These are phyloP conservation scores for Fusarium chlamydosporum DNA, from an alignment of 2,329 filamentous ascomycete species.

Conservation along the genomic window DNA sequence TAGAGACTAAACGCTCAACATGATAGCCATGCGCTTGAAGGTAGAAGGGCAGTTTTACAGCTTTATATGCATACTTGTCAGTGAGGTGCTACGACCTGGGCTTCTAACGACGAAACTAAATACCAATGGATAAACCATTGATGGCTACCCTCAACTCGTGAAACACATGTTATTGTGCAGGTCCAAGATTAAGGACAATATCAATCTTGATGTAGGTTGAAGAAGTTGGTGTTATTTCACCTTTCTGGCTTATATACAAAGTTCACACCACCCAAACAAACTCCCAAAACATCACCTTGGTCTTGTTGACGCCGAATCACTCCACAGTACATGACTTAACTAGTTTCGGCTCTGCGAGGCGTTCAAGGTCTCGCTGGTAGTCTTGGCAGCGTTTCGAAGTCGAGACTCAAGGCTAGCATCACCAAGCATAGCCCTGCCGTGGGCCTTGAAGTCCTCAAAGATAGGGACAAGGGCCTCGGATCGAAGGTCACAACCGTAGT, in stretches of 20 bases:
- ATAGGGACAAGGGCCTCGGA: conserved; percentile 82
- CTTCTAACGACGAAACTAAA: too few species aligned
- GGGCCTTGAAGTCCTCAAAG: conserved; percentile 74
- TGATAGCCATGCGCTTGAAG: too few species aligned
- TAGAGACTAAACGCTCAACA: too few species aligned
- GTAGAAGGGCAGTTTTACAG: too few species aligned
- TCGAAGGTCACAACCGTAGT: conserved; percentile 88
- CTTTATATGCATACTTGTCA: too few species aligned
- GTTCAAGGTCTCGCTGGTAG: conserved; percentile 69
- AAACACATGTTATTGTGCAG: not conserved
- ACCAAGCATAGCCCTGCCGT: conserved; percentile 88
- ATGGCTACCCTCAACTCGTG: too few species aligned
- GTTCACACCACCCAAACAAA: not conserved
- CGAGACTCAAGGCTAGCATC: conserved; percentile 91
- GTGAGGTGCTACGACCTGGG: too few species aligned
- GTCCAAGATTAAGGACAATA: not conserved
- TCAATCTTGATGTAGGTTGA: not conserved
- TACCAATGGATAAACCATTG: too few species aligned
- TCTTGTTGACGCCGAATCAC: conserved; percentile 9
- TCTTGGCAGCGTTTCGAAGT: conserved; percentile 81
- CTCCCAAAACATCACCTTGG: not conserved
- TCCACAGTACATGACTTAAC: conserved; percentile 16
- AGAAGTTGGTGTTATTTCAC: not conserved
- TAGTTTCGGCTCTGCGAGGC: conserved; percentile 45
- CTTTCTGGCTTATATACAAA: not conserved